Evolutionary conservation across 192 early-diverging fungal genomes (phyloP), one percentile per base, ranked within the genome.

Genomic region (Backusella parvicylindrica): DNA sequence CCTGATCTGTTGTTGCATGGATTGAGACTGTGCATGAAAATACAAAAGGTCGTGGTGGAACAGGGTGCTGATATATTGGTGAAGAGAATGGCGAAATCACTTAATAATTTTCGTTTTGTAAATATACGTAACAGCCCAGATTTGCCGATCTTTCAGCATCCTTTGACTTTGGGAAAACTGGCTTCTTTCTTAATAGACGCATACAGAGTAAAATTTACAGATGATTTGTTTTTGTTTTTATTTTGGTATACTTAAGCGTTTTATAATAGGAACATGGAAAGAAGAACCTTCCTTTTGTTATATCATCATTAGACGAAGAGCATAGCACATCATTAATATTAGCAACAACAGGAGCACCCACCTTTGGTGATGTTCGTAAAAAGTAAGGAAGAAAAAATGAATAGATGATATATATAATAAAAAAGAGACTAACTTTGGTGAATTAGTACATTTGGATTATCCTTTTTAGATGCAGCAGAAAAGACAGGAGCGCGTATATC

Each of bases 151-250:
- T 91, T 92, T 49, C 82, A 84, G 69, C 86, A 87, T 36, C 87
- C 89, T 8, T 76, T 91, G 23, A 89, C 88, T 11, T 82, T 98
- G 30, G 79, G 88, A 35, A 91, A 95, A 75, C 77, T 98, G n/a
- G 93, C 93, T 1, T 79, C 89, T 36, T 98, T 98, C 68, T 79
- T 98, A 28, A 89, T 92, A 75, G 92, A 95, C 68, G 92, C 93
- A 0, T 91, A 86, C 72, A 80, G 88, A 75, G 92, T 92, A 85
- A 74, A n/a, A n/a, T n/a, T n/a, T n/a, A n/a, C n/a, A n/a, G n/a
- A n/a, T n/a, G n/a, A n/a, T n/a, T n/a, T n/a, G 70, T 6, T 13
- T 9, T 21, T 11, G 15, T 30, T 33, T 64, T 33, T 64, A 33
- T 26, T 30, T 64, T 4, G 64, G n/a, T 0, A 63, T 63, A 0